Conservation (phyloP, 2,329 filamentous ascomycete genomes). For the Myriosclerotinia duriaeana region DNA sequence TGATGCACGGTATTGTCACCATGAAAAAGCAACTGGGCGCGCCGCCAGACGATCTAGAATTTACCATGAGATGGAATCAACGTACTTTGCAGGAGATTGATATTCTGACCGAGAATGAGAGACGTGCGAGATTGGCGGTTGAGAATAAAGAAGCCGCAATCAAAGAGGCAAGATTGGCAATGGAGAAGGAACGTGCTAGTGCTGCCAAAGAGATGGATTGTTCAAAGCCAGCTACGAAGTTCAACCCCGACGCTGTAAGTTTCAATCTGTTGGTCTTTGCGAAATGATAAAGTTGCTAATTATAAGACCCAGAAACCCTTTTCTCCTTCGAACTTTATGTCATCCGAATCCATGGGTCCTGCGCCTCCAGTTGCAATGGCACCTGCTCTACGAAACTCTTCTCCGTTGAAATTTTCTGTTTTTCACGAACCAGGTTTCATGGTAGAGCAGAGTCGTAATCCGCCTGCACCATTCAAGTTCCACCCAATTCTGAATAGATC, state of each 20-base stretch:
- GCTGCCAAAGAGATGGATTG: not conserved
- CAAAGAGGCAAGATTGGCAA: not conserved
- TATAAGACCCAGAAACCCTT: not conserved
- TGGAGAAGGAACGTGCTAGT: not conserved
- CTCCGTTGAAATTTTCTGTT: constrained; percentile 10
- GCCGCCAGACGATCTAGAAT: not conserved
- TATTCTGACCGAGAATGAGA: not conserved
- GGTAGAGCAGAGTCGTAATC: constrained; percentile 8
- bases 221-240: constrained; percentile 5
- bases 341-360: not conserved
- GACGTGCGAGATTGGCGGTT: not conserved
- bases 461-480: not conserved
- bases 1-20: constrained; percentile 13
- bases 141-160: not conserved
- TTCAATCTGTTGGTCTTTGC: not conserved
- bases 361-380: not conserved
- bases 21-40: not conserved
- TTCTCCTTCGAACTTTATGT: not conserved
- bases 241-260: constrained; percentile 21
- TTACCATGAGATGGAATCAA: not conserved
- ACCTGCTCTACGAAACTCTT: not conserved
- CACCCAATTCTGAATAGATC: constrained; percentile 2
- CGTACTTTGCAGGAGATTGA: constrained; percentile 1
- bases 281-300: not conserved
- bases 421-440: constrained; percentile 5